Conservation (phyloP, 768 basidiomycete genomes). For the Kwoniella dendrophila region DNA sequence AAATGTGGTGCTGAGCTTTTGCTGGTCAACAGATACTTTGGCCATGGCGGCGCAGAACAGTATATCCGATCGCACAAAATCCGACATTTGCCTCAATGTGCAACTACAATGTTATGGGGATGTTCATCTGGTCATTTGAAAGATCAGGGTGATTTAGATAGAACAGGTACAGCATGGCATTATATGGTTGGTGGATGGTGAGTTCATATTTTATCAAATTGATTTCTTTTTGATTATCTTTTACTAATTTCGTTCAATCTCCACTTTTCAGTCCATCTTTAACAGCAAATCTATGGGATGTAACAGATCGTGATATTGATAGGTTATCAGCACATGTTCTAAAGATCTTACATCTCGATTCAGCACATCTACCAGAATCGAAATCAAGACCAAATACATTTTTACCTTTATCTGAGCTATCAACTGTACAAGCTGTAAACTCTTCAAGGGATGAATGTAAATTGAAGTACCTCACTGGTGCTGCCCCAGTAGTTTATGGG, state of each 20-base stretch:
- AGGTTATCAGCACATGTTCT: slow-evolving; percentile 84
- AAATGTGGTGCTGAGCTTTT: slow-evolving; percentile 1
- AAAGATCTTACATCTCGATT: slow-evolving; percentile 66
- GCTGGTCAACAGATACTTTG: slow-evolving; percentile 73
- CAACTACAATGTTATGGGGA: slow-evolving; percentile 96
- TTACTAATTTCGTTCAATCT: not conserved
- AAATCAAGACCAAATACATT: slow-evolving; percentile 15
- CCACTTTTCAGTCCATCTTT: slow-evolving; percentile 71
- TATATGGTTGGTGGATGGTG: slow-evolving; percentile 98
- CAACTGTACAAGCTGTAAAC: slow-evolving; percentile 76
- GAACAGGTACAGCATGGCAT: slow-evolving; percentile 85
- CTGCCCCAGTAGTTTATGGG: slow-evolving; percentile 92
- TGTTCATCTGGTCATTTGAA: slow-evolving; percentile 88
- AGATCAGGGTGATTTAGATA: slow-evolving; percentile 93
- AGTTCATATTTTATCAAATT: slow-evolving; percentile 54
- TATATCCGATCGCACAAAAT: slow-evolving; percentile 87
- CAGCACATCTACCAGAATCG: slow-evolving; percentile 21
- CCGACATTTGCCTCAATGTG: slow-evolving; percentile 77
- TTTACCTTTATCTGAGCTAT: slow-evolving; percentile 54
- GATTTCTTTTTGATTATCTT: not conserved
- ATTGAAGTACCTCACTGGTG: slow-evolving; percentile 89
- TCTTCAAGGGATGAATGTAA: slow-evolving; percentile 79
- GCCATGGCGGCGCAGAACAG: slow-evolving; percentile 94
- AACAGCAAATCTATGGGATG: slow-evolving; percentile 96
- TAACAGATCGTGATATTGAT: slow-evolving; percentile 96